Evolutionary conservation across 768 basidiomycete species (phyloP).

Genomic region (Neoboletus subvelutipes): DNA sequence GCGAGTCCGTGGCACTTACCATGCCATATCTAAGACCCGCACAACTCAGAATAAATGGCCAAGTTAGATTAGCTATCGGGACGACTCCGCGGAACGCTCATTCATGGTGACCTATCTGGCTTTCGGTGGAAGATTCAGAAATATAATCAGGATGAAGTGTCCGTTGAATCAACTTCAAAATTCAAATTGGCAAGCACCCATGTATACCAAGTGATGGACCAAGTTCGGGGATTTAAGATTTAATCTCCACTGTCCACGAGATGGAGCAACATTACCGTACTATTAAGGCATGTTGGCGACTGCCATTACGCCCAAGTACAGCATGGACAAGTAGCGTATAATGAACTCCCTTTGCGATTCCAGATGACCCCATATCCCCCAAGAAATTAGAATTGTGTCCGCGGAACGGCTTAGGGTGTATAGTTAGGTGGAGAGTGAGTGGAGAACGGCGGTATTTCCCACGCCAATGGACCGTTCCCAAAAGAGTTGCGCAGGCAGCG

Average conservation of each 20-base stretch:
- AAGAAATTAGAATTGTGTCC: neutral
- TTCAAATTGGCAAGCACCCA: neutral
- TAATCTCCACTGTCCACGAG: neutral
- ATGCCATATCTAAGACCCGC: neutral
- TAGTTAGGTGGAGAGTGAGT: neutral
- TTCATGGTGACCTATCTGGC: neutral
- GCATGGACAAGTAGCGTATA: neutral
- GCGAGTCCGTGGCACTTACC: neutral
- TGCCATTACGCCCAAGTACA: neutral
- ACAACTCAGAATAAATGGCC: neutral
- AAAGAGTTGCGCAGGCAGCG: neutral
- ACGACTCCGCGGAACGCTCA: constrained; percentile 6
- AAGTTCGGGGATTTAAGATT: neutral
- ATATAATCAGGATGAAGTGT: neutral
- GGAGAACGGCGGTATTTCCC: constrained; percentile 7
- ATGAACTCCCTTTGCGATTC: neutral
- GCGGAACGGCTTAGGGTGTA: neutral
- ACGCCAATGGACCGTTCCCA: constrained; percentile 3
- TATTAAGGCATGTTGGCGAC: neutral
- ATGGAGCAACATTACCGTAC: neutral
- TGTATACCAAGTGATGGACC: no score
- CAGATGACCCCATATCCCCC: neutral
- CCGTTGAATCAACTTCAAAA: neutral
- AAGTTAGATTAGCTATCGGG: neutral
- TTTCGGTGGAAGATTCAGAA: neutral